A percentile compares a stretch with the other conserved stretches of the same genome.
Conservation (phyloP, 805 yeast genomes). For the Metschnikowia henanensis region DNA sequence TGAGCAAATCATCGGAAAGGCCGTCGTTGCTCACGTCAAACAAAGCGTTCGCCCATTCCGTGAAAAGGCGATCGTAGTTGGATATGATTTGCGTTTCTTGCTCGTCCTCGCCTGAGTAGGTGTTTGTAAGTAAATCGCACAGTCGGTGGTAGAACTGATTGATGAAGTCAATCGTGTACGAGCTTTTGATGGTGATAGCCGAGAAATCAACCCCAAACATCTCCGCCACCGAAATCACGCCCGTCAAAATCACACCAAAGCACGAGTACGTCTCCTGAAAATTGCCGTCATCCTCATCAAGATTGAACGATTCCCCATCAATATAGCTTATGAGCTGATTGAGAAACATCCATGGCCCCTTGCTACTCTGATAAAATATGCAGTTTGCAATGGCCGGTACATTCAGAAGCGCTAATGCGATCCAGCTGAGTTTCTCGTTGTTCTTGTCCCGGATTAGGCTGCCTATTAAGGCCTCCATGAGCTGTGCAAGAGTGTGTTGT, state of each 20-base stretch:
- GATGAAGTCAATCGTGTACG: constrained; percentile 35
- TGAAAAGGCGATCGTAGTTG: constrained; percentile 38
- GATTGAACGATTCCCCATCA: constrained; percentile 16
- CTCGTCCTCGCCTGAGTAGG: constrained; percentile 16
- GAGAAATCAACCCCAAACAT: constrained; percentile 29
- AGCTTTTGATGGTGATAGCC: constrained; percentile 23
- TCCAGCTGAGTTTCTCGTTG: constrained; percentile 31
- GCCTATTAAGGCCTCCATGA: constrained; percentile 16
- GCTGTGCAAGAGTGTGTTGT: constrained; percentile 19
- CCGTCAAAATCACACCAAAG: constrained; percentile 58
- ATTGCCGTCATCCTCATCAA: constrained; percentile 55
- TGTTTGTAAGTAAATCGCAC: constrained; percentile 30
- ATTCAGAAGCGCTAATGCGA: constrained; percentile 16
- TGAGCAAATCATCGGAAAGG: constrained; percentile 78
- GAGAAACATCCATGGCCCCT: constrained; percentile 24
- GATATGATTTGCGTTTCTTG: constrained; percentile 31
- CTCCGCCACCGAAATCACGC: constrained; percentile 26
- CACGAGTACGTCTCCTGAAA: constrained; percentile 69
- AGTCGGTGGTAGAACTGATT: constrained; percentile 33
- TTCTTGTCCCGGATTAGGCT: constrained; percentile 15
- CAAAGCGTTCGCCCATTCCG: constrained; percentile 78
- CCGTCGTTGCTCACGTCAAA: constrained; percentile 70
- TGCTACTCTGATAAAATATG: constrained; percentile 13
- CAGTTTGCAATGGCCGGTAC: constrained; percentile 14
- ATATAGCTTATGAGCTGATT: constrained; percentile 20